Evolutionary conservation across 1,284 basidiomycete genomes (phyloP).

Genomic region (Athelia sp.): DNA sequence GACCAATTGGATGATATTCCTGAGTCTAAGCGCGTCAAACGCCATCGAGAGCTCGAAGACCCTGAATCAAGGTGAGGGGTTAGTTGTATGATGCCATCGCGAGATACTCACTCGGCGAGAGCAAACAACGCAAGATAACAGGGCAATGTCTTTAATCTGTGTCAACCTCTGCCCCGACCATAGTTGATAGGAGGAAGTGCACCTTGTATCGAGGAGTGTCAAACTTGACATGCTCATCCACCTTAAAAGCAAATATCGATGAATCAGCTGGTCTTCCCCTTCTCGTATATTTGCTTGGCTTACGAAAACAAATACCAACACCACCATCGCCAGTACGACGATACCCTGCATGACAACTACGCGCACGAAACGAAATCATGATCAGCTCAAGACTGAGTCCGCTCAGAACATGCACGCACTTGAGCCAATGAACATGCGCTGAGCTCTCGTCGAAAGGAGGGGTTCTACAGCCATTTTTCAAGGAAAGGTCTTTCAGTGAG

Average conservation of each 20-base stretch:
- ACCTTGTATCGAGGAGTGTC: constrained; percentile 1
- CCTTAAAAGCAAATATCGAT: background rate
- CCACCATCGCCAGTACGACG: constrained; percentile 35
- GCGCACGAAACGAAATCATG: no score
- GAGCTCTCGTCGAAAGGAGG: constrained; percentile 59
- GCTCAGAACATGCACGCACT: constrained; percentile 35
- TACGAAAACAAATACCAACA: constrained; percentile 16
- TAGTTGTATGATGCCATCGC: no score
- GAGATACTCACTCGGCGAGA: constrained; percentile 18
- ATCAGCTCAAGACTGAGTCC: constrained; percentile 1
- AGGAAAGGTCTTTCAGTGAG: no score
- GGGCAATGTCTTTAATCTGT: constrained; percentile 16
- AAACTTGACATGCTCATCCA: constrained; percentile 1
- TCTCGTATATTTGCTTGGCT: background rate
- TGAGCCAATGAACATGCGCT: constrained; percentile 59
- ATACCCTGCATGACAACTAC: constrained; percentile 38
- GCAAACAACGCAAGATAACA: constrained; percentile 22
- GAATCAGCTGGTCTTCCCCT: background rate
- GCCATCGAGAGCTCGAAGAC: constrained; percentile 18
- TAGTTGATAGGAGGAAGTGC: constrained; percentile 4
- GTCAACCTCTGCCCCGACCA: no score
- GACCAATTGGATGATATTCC: constrained; percentile 26
- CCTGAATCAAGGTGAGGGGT: no score
- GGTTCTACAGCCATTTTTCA: constrained; percentile 60
- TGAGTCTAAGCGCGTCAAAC: constrained; percentile 19